Conservation (phyloP, 768 basidiomycete genomes). For the Podaxis sp. region DNA sequence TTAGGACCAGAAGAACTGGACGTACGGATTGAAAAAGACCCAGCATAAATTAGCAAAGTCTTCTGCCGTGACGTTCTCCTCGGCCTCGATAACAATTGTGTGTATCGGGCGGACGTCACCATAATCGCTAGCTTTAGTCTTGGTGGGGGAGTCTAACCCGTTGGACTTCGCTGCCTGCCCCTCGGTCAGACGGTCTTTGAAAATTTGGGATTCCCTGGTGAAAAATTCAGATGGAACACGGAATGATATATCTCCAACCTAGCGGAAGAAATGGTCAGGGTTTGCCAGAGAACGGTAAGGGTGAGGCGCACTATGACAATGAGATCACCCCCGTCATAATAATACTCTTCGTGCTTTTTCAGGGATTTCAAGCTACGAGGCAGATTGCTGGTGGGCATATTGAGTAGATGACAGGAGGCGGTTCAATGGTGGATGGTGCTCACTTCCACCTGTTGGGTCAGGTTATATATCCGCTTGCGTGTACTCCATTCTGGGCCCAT, state of each 20-base stretch:
- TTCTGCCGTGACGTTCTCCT: constrained; percentile 33
- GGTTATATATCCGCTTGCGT: too few species aligned
- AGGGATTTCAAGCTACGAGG: not conserved
- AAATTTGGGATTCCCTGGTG: constrained; percentile 47
- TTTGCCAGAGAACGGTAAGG: not conserved
- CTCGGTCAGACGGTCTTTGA: constrained; percentile 31
- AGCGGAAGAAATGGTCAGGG: not conserved
- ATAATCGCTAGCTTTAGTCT: not conserved
- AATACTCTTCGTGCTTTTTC: not conserved
- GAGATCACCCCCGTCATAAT: not conserved
- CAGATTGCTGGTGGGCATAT: too few species aligned
- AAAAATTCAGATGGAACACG: constrained; percentile 55
- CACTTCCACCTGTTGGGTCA: too few species aligned
- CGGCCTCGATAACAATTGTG: constrained; percentile 33
- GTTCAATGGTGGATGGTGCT: too few species aligned
- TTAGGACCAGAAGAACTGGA: constrained; percentile 9
- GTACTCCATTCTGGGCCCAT: too few species aligned
- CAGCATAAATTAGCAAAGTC: constrained; percentile 51
- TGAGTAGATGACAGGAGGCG: too few species aligned
- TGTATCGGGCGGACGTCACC: constrained; percentile 9
- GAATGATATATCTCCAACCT: constrained; percentile 49
- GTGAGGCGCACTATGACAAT: not conserved
- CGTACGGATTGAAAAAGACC: constrained; percentile 57
- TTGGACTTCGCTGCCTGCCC: constrained; percentile 26
- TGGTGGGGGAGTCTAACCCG: not conserved